Base-by-base conservation (phyloP, 208 protist genomes). In the Trypanosomatidae sp. region DNA sequence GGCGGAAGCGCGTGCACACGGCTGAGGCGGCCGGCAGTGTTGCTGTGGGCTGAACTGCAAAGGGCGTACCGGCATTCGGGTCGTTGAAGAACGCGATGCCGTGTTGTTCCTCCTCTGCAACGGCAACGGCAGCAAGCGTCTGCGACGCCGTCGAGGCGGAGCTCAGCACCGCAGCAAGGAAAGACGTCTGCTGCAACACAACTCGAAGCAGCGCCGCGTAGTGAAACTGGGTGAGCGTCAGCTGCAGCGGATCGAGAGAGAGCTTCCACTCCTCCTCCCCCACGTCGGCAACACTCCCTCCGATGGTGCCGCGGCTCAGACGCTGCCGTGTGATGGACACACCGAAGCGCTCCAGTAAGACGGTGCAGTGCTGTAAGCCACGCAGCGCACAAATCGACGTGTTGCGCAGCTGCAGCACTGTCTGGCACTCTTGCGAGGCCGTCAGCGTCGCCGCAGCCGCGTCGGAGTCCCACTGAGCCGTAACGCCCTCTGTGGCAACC, bases 241-340 rank as follows among this genome's bases (percentile, higher is more conserved):
- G 66, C 39, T 80, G 76, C 64, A 80, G 13, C 10, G 76, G 53
- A 28, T 80, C 76, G 17, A 80, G 36, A 8, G 4, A 13, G 4
- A 80, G 39, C 15, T 50, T 55, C 76, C 76, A 80, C 76, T 80
- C 76, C 59, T 76, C 76, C n/a, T n/a, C n/a, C n/a, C n/a, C n/a
- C n/a, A n/a, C n/a, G n/a, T n/a, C n/a, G n/a, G n/a, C n/a, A n/a
- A n/a, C n/a, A n/a, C n/a, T n/a, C n/a, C n/a, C n/a, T n/a, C n/a
- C n/a, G n/a, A n/a, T n/a, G n/a, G n/a, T n/a, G n/a, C n/a, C n/a
- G n/a, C n/a, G n/a, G n/a, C n/a, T n/a, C n/a, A n/a, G 17, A 33
- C 30, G 17, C 10, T 17, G 30, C n/a, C 52, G n/a, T n/a, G 28
- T n/a, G 6, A 15, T 17, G 15, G 15, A 22, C 56, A 47, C 28